These are phyloP conservation scores for Kwoniella bestiolae DNA, from an alignment of 768 basidiomycete genomes.

Conservation along the genomic window DNA sequence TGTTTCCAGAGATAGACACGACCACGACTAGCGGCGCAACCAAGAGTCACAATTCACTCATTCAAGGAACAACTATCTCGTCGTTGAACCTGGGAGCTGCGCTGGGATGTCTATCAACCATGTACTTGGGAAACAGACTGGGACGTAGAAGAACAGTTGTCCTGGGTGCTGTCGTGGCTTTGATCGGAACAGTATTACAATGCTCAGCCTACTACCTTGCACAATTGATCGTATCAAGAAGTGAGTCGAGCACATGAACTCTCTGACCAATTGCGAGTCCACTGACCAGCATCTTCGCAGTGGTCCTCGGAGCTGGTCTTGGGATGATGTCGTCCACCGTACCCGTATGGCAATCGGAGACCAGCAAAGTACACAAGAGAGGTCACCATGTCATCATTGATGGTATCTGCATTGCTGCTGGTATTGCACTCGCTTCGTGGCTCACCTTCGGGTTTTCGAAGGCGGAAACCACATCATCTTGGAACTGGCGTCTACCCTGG, in stretches of 20 bases:
- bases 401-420: slow-evolving; percentile 33
- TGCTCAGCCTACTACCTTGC: slow-evolving; percentile 21
- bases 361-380: slow-evolving; percentile 29
- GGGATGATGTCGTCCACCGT: slow-evolving; percentile 35
- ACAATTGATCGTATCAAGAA: slow-evolving; percentile 22
- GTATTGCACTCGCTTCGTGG: slow-evolving; percentile 31
- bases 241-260: slow-evolving; percentile 16
- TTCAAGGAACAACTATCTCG: slow-evolving; percentile 24
- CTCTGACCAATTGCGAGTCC: neutral
- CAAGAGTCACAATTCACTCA: slow-evolving; percentile 32
- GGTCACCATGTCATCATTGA: slow-evolving; percentile 38
- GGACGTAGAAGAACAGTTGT: slow-evolving; percentile 28
- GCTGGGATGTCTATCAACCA: slow-evolving; percentile 26
- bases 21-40: slow-evolving; percentile 22
- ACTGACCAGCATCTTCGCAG: slow-evolving; percentile 10
- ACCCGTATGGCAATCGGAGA: slow-evolving; percentile 39
- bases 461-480: slow-evolving; percentile 5
- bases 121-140: slow-evolving; percentile 30
- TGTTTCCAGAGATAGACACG: slow-evolving; percentile 29
- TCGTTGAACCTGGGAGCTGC: slow-evolving; percentile 33
- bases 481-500: slow-evolving; percentile 31
- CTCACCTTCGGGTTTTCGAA: slow-evolving; percentile 33
- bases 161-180: slow-evolving; percentile 20
- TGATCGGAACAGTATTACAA: slow-evolving; percentile 26
- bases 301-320: slow-evolving; percentile 32